Conservation (phyloP, 768 basidiomycete genomes). For the Holtermanniella nyarrowii region DNA sequence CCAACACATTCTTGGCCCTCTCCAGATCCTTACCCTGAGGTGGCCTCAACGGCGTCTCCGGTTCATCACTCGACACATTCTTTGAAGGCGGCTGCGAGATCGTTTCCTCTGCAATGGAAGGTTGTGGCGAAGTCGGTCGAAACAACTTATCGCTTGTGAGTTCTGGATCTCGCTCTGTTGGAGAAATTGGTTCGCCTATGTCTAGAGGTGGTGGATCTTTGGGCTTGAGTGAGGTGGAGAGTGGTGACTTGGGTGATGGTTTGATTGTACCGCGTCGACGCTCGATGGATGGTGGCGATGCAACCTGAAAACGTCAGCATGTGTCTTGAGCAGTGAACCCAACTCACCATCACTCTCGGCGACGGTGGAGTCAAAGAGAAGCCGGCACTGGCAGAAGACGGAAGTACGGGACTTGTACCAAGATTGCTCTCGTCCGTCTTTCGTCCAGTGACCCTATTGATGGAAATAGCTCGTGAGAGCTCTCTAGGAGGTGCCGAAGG, state of each 20-base stretch:
- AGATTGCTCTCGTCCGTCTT: slow-evolving; percentile 7
- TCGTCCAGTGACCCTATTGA: slow-evolving; percentile 53
- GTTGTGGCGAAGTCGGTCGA: background rate
- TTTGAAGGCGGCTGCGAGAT: background rate
- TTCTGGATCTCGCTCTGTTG: slow-evolving; percentile 1
- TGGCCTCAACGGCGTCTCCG: background rate
- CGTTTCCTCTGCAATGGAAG: background rate
- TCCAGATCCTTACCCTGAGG: background rate
- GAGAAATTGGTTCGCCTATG: slow-evolving; percentile 15
- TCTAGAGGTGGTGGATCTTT: slow-evolving; percentile 21
- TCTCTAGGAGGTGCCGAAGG: slow-evolving; percentile 27
- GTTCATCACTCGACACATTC: background rate
- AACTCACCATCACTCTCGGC: slow-evolving; percentile 5
- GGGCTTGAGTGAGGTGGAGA: background rate
- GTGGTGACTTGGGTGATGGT: slow-evolving; percentile 9
- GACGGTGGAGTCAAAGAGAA: slow-evolving; percentile 2
- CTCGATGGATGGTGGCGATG: background rate
- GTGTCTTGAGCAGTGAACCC: background rate
- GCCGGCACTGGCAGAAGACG: background rate
- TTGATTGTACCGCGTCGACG: slow-evolving; percentile 9
- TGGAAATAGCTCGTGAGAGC: slow-evolving; percentile 53
- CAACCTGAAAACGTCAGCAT: background rate
- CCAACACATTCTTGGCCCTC: background rate
- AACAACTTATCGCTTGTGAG: background rate
- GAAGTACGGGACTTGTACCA: slow-evolving; percentile 2